Percentiles rank a stretch among this genome's conserved stretches.
phyloP scores from a whole-genome alignment of 257 asterid genomes.

The Osmanthus fragrans region DNA sequence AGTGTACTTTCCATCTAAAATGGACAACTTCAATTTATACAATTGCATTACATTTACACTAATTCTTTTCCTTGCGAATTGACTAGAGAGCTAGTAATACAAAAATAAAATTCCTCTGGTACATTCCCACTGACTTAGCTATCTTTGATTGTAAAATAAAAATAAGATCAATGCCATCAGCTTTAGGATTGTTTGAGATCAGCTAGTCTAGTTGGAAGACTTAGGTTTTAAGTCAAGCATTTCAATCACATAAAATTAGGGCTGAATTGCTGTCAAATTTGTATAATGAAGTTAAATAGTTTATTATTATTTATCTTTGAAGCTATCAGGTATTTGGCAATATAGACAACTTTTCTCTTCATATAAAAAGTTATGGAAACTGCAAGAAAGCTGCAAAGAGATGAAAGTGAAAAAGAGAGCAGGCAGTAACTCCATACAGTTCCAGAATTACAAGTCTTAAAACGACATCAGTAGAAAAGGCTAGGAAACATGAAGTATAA shows the following conservation, averaged over 20 bases:
- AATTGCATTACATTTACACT: too few species aligned
- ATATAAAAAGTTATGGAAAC: not conserved
- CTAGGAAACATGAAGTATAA: conserved; percentile 5
- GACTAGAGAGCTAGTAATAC: not conserved
- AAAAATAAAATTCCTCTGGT: not conserved
- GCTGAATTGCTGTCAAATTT: not conserved
- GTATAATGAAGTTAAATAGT: not conserved
- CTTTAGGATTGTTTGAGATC: not conserved
- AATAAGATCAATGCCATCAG: not conserved
- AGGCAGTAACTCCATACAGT: not conserved
- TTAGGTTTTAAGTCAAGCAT: not conserved
- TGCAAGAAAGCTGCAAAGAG: not conserved
- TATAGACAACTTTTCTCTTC: not conserved
- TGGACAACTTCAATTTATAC: not conserved
- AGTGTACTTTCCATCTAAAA: not conserved
- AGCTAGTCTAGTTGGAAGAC: not conserved
- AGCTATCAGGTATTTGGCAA: conserved; percentile 8
- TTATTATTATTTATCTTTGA: not conserved
- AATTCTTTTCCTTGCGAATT: not conserved
- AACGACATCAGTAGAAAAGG: conserved; percentile 6
- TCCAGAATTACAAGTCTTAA: not conserved
- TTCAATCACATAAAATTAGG: not conserved
- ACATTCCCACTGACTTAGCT: not conserved
- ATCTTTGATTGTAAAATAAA: not conserved
- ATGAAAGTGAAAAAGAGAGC: not conserved